phyloP scores from a whole-genome alignment of 176 grass and related monocot genomes.

The Oryza punctata region DNA sequence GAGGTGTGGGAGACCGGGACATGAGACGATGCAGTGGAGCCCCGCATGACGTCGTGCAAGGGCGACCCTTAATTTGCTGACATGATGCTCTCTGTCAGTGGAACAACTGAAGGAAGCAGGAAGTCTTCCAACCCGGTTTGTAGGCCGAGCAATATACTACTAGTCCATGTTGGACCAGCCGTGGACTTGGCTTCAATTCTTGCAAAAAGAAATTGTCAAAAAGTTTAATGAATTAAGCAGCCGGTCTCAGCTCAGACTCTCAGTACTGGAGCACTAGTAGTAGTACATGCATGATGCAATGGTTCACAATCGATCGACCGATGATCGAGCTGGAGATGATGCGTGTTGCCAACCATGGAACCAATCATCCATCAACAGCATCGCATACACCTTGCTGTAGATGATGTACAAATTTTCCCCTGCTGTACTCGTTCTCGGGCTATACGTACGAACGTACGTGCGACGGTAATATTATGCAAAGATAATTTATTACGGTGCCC shows the following conservation, averaged over 20 bases:
- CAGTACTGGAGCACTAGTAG: too few species aligned
- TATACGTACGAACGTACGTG: too few species aligned
- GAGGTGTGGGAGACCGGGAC: too few species aligned
- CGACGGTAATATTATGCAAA: too few species aligned
- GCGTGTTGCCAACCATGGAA: background rate
- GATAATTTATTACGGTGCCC: too few species aligned
- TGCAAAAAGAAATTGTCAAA: too few species aligned
- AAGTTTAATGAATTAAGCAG: background rate
- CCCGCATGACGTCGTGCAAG: conserved; percentile 17
- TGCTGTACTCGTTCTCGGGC: too few species aligned
- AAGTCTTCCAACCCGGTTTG: background rate
- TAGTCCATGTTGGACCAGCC: background rate
- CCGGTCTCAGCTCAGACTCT: too few species aligned
- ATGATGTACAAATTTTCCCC: too few species aligned
- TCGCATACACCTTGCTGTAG: too few species aligned
- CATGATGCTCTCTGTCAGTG: background rate
- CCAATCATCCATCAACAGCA: background rate
- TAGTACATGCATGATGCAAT: too few species aligned
- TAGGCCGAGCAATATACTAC: background rate
- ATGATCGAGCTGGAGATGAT: background rate
- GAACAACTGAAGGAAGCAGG: background rate
- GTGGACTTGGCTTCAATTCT: background rate
- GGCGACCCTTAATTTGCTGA: conserved; percentile 15
- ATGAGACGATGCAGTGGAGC: background rate
- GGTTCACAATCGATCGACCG: too few species aligned